These are phyloP conservation scores for Allium cepa DNA, from an alignment of 106 monocot species.

Conservation along the genomic window DNA sequence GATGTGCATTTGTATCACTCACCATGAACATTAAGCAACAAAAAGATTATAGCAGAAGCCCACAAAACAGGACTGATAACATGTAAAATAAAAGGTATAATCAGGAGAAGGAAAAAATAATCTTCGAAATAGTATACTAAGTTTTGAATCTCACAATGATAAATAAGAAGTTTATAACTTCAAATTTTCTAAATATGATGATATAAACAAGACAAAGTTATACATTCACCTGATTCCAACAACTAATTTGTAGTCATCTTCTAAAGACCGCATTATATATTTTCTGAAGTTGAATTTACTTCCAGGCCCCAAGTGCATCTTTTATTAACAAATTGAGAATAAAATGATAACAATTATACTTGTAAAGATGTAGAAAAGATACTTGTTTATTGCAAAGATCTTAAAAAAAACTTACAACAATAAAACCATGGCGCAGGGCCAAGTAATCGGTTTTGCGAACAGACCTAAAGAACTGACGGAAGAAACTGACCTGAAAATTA, in stretches of 20 bases:
- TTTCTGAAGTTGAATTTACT: slow-evolving; percentile 60
- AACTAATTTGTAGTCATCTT: slow-evolving; percentile 56
- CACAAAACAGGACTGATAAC: slow-evolving; percentile 63
- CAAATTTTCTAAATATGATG: not conserved
- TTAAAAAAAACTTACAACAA: slow-evolving; percentile 23
- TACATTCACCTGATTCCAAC: slow-evolving; percentile 46
- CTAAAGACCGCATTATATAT: slow-evolving; percentile 52
- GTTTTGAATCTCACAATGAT: too few relatives aligned
- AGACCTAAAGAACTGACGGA: slow-evolving; percentile 45
- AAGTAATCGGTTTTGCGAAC: slow-evolving; percentile 52
- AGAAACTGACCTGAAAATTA: slow-evolving; percentile 17
- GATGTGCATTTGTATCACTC: not conserved
- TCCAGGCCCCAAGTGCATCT: slow-evolving; percentile 55
- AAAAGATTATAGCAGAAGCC: slow-evolving; percentile 66
- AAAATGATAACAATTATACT: too few relatives aligned
- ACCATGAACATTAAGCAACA: slow-evolving; percentile 88
- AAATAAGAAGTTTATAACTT: too few relatives aligned
- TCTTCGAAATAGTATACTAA: too few relatives aligned
- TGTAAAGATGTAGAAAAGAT: too few relatives aligned
- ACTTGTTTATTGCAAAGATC: not conserved
- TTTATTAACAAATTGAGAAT: not conserved
- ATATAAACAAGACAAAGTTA: not conserved
- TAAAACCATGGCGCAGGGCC: slow-evolving; percentile 48
- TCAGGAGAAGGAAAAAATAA: too few relatives aligned
- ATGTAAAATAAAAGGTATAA: too few relatives aligned